phyloP scores from a whole-genome alignment of 169 alveolate species.

The Eimeria praecox region DNA sequence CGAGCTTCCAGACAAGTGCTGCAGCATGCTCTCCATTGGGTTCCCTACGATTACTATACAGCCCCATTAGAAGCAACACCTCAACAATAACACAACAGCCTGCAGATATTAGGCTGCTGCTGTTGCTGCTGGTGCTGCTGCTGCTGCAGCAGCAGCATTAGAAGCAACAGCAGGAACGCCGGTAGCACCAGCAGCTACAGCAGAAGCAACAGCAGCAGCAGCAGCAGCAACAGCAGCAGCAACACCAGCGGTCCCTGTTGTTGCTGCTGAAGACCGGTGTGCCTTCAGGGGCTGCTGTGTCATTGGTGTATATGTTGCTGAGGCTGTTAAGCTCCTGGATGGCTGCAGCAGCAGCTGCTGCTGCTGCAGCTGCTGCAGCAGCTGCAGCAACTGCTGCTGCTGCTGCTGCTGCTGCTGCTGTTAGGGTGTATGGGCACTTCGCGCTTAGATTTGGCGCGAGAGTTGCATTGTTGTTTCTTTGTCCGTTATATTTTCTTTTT shows the following conservation, averaged over 20 bases:
- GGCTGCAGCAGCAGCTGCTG: no score
- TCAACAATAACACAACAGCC: slow-evolving; percentile 37
- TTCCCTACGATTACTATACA: slow-evolving; percentile 92
- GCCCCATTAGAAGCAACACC: slow-evolving; percentile 88
- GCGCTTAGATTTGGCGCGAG: neutral
- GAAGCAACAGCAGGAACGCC: neutral
- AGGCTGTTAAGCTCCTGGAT: no score
- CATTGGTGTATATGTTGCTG: no score
- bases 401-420: slow-evolving; percentile 4
- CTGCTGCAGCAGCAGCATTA: slow-evolving; percentile 1
- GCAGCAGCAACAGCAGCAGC: neutral
- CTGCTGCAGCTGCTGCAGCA: neutral
- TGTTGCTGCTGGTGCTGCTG: slow-evolving; percentile 14
- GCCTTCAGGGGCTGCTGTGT: neutral
- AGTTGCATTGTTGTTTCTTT: neutral
- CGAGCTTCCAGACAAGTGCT: slow-evolving; percentile 88
- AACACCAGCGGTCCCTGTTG: neutral
- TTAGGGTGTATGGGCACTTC: neutral
- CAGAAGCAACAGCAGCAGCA: neutral
- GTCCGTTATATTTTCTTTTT: neutral
- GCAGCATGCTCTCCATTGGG: slow-evolving; percentile 92
- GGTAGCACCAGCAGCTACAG: neutral
- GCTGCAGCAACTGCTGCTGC: neutral
- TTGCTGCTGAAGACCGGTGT: neutral
- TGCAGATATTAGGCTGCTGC: slow-evolving; percentile 3